These are phyloP conservation scores for Clarireedia hainanense DNA, from an alignment of 2,329 filamentous ascomycete genomes.

Conservation along the genomic window DNA sequence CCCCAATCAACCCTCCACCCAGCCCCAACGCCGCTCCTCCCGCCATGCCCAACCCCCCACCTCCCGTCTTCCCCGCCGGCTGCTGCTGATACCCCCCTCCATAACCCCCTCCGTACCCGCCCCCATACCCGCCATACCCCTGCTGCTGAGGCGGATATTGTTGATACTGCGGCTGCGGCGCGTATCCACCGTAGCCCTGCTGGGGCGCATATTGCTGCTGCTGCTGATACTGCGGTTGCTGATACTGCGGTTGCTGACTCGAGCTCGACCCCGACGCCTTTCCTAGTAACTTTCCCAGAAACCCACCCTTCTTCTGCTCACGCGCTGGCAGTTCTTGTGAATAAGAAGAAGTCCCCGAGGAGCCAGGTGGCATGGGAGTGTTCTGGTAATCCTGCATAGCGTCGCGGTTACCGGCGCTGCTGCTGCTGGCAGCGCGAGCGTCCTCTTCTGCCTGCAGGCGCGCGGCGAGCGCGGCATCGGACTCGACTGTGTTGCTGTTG, in stretches of 20 bases:
- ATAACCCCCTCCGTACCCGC: constrained; percentile 25
- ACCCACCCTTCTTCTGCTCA: constrained; percentile 34
- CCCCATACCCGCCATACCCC: constrained; percentile 30
- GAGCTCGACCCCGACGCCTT: constrained; percentile 14
- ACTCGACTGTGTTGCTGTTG: constrained; percentile 32
- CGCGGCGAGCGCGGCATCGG: constrained; percentile 68
- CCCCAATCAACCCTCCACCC: constrained; percentile 75
- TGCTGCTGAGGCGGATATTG: constrained; percentile 31
- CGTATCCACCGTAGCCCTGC: constrained; percentile 10
- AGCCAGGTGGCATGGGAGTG: constrained; percentile 24
- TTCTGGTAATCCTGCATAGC: constrained; percentile 21
- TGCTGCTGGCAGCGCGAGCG: constrained; percentile 38
- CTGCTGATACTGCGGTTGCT: constrained; percentile 23
- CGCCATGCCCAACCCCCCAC: constrained; percentile 50
- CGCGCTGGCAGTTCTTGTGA: constrained; percentile 36
- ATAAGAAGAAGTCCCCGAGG: neutral
- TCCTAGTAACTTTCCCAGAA: constrained; percentile 45
- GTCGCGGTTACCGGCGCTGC: constrained; percentile 8
- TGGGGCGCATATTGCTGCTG: constrained; percentile 13
- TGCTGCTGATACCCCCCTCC: constrained; percentile 27
- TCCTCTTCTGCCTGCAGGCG: constrained; percentile 81
- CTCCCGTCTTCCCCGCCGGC: constrained; percentile 35
- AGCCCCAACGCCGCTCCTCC: constrained; percentile 71
- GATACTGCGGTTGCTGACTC: constrained; percentile 27
- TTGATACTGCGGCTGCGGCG: constrained; percentile 21